Conservation (phyloP, 2,329 filamentous ascomycete species). For the Sclerotinia borealis region DNA sequence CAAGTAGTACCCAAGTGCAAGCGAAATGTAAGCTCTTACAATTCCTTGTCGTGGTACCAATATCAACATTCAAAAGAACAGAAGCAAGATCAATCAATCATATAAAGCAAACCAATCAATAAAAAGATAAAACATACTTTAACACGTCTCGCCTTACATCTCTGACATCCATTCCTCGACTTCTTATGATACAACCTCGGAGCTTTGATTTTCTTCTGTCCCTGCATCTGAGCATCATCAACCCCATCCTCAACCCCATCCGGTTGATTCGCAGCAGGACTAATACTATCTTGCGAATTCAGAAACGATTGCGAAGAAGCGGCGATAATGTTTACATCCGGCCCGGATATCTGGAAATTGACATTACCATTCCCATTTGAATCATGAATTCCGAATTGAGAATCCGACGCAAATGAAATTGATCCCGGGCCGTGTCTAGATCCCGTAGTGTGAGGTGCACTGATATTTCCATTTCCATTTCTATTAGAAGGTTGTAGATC, state of each 20-base stretch:
- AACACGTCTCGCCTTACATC: constrained; percentile 31
- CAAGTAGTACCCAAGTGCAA: background rate
- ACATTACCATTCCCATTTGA: background rate
- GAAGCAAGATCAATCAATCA: background rate
- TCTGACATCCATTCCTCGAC: constrained; percentile 30
- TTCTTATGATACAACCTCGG: constrained; percentile 33
- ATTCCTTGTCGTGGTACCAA: background rate
- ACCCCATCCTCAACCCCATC: background rate
- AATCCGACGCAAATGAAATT: background rate
- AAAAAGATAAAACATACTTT: constrained; percentile 26
- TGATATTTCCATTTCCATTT: background rate
- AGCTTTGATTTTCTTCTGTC: constrained; percentile 10
- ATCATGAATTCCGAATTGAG: background rate
- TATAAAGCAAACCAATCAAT: background rate
- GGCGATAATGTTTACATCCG: background rate
- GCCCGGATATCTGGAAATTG: background rate
- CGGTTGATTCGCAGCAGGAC: background rate
- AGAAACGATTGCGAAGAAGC: background rate
- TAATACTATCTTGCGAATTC: background rate
- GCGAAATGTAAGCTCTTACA: background rate
- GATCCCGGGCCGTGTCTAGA: background rate
- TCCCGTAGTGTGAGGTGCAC: background rate
- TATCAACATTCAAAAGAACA: background rate
- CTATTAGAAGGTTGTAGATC: background rate
- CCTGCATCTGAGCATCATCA: background rate